Percentiles rank a stretch among this genome's conserved stretches.
These are phyloP conservation scores for Conringia planisiliqua DNA, from an alignment of 345 rosid genomes.

Conservation along the genomic window DNA sequence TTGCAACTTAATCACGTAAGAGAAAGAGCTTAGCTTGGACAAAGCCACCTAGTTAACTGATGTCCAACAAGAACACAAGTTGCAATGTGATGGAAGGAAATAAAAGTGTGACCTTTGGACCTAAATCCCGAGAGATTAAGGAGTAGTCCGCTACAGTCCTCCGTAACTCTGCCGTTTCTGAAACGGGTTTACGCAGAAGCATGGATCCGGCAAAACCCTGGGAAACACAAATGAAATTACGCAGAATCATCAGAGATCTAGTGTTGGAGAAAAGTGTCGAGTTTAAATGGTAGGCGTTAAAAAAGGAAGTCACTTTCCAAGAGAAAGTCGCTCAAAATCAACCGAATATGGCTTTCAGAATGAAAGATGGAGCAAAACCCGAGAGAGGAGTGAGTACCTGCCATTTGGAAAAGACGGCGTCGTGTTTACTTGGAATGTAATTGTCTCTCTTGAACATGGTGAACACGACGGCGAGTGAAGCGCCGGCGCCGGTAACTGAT, in stretches of 20 bases:
- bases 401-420: constrained; percentile 64
- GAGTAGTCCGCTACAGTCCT: constrained; percentile 4
- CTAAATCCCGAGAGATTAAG: constrained; percentile 23
- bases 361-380: too few species aligned
- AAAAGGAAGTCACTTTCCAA: not conserved
- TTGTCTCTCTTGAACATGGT: constrained; percentile 62
- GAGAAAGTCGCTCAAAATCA: not conserved
- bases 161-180: constrained; percentile 9
- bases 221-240: not conserved
- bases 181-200: constrained; percentile 25
- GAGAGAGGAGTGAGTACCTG: constrained; percentile 39
- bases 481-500: constrained; percentile 7
- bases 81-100: not conserved
- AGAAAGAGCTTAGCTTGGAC: not conserved
- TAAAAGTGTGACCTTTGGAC: constrained; percentile 24
- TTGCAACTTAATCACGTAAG: not conserved
- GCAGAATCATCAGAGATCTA: not conserved
- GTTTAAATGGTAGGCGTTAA: not conserved
- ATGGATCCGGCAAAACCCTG: constrained; percentile 25
- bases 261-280: not conserved
- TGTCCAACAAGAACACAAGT: not conserved
- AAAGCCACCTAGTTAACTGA: not conserved
- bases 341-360: not conserved
- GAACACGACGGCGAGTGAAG: not conserved
- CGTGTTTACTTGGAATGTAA: constrained; percentile 57